Evolutionary conservation across 208 protist genomes (phyloP).

Genomic region (Leishmania arabica): DNA sequence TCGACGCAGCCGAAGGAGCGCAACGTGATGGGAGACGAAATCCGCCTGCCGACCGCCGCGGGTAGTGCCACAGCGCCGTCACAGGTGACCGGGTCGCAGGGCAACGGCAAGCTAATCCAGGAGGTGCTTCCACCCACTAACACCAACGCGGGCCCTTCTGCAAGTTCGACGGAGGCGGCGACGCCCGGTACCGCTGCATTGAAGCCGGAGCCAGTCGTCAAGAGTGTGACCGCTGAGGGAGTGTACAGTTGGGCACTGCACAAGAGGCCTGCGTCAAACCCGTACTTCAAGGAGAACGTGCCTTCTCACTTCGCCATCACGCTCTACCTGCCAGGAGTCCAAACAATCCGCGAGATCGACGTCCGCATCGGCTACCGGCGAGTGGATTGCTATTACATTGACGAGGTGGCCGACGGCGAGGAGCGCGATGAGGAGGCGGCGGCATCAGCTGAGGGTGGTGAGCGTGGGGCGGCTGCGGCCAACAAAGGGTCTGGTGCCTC

Average conservation of each 20-base stretch:
- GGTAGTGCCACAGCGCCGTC: constrained; percentile 48
- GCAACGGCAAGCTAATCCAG: constrained; percentile 61
- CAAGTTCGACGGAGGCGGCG: background rate
- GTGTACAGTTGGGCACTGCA: constrained; percentile 83
- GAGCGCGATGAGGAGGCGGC: constrained; percentile 1
- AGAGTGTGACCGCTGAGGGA: constrained; percentile 46
- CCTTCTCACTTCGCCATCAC: constrained; percentile 61
- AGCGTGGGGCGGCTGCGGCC: background rate
- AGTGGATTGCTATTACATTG: constrained; percentile 68
- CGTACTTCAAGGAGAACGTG: constrained; percentile 79
- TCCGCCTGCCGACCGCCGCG: constrained; percentile 58
- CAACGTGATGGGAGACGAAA: constrained; percentile 89
- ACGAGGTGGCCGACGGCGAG: constrained; percentile 34
- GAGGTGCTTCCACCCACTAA: constrained; percentile 31
- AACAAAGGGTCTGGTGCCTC: constrained; percentile 1
- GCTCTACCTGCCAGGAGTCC: constrained; percentile 71
- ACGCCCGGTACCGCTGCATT: background rate
- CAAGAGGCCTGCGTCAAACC: constrained; percentile 60
- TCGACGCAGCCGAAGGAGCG: constrained; percentile 37
- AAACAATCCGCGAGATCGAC: constrained; percentile 81
- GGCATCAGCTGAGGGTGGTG: background rate
- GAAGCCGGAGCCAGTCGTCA: constrained; percentile 21
- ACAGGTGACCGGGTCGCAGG: constrained; percentile 42
- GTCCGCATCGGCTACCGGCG: constrained; percentile 52
- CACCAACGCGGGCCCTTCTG: background rate